phyloP scores from a whole-genome alignment of 208 protist genomes.

The Hexamita inflata region DNA sequence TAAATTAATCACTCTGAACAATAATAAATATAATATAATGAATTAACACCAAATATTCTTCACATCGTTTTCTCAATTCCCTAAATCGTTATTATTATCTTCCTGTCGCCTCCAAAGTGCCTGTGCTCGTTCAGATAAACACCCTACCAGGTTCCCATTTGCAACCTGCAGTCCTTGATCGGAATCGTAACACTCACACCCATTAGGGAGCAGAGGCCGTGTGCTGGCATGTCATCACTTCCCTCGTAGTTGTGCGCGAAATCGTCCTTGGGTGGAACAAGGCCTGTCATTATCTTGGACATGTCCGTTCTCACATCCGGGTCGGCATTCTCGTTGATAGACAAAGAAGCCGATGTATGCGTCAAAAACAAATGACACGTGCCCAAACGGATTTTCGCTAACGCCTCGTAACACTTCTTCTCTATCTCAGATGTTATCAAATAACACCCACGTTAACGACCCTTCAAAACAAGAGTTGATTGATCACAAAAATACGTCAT shows the following conservation, averaged over 20 bases:
- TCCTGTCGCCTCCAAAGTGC: slow-evolving; percentile 17
- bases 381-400: neutral
- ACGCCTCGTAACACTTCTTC: neutral
- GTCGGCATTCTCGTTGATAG: slow-evolving; percentile 24
- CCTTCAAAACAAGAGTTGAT: neutral
- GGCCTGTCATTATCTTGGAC: neutral
- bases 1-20: too few species aligned
- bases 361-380: neutral
- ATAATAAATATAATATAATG: too few species aligned
- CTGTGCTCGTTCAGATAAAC: slow-evolving; percentile 16
- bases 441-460: neutral
- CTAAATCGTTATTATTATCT: slow-evolving; percentile 12
- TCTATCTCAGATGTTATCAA: neutral
- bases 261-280: neutral
- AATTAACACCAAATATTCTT: too few species aligned
- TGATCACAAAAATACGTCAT: slow-evolving; percentile 6
- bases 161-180: neutral
- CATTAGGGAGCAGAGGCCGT: neutral
- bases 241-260: slow-evolving; percentile 15
- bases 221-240: slow-evolving; percentile 14
- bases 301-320: slow-evolving; percentile 4
- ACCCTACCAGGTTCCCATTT: slow-evolving; percentile 13
- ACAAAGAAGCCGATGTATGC: slow-evolving; percentile 2
- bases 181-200: slow-evolving; percentile 3
- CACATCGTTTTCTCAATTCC: too few species aligned